Evolutionary conservation across 148 eudicot genomes (phyloP).

Genomic region (Arbutus unedo): DNA sequence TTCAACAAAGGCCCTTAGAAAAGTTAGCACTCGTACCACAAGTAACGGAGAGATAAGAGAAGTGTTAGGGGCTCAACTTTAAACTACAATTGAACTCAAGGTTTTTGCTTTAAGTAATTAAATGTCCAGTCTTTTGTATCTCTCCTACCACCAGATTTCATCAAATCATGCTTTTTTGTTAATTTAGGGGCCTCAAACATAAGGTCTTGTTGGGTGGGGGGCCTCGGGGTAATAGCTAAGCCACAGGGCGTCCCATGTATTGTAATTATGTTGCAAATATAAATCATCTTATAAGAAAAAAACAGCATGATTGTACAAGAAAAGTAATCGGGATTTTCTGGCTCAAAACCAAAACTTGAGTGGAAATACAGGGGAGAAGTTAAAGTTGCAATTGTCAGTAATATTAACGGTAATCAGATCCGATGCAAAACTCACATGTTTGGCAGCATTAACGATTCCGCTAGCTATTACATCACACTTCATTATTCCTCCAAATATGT

Average conservation of each 20-base stretch:
- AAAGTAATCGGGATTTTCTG: not conserved
- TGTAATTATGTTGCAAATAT: no score
- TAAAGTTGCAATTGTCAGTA: not conserved
- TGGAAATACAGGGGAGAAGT: not conserved
- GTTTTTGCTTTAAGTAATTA: not conserved
- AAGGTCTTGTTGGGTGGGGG: not conserved
- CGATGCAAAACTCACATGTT: constrained; percentile 45
- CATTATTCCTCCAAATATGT: constrained; percentile 99
- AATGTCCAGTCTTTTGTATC: not conserved
- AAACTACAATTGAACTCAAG: not conserved
- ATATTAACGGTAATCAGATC: not conserved
- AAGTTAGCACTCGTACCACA: constrained; percentile 8
- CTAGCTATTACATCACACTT: constrained; percentile 97
- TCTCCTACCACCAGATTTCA: constrained; percentile 7
- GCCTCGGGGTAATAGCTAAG: no score
- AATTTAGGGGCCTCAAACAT: not conserved
- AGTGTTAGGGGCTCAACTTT: not conserved
- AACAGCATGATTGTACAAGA: not conserved
- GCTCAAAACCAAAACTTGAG: not conserved
- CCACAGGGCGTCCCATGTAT: no score
- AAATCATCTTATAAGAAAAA: not conserved
- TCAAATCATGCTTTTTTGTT: not conserved
- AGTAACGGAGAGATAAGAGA: not conserved
- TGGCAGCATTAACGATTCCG: constrained; percentile 98
- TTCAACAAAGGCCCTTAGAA: constrained; percentile 19